phyloP scores from a whole-genome alignment of 148 eudicot genomes.

The Dianthus caryophyllus region DNA sequence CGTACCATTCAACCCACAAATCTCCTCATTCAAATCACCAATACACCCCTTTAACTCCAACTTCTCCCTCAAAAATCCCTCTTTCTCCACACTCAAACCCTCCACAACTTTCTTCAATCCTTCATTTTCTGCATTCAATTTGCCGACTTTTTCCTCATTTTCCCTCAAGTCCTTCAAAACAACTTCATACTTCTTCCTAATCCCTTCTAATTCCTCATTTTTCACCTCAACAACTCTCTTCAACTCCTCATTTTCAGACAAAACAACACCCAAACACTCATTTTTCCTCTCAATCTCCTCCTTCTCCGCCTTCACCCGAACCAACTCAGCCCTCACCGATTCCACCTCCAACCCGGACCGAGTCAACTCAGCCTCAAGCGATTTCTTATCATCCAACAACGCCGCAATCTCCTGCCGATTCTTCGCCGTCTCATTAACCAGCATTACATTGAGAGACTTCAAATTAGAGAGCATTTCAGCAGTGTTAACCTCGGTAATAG shows the following conservation, averaged over 20 bases:
- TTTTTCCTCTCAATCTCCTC: conserved; percentile 29
- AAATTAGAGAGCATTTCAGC: conserved; percentile 46
- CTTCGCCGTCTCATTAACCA: conserved; percentile 49
- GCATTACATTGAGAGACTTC: conserved; percentile 45
- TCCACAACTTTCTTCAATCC: conserved; percentile 10
- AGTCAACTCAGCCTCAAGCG: conserved; percentile 46
- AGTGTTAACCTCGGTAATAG: conserved; percentile 12
- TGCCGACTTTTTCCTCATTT: conserved; percentile 29
- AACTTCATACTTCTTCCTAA: conserved; percentile 33
- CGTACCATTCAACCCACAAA: conserved; percentile 28
- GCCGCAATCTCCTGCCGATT: conserved; percentile 50
- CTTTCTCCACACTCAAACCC: conserved; percentile 25
- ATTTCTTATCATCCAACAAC: conserved; percentile 36
- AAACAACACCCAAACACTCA: conserved; percentile 10
- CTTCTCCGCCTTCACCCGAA: conserved; percentile 25
- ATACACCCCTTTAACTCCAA: conserved; percentile 18
- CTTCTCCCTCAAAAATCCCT: conserved; percentile 15
- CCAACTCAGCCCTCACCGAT: conserved; percentile 41
- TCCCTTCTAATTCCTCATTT: conserved; percentile 25
- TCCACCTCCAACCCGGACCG: conserved; percentile 36
- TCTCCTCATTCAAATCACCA: conserved; percentile 32
- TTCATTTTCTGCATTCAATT: conserved; percentile 20
- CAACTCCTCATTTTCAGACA: conserved; percentile 35
- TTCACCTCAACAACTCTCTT: conserved; percentile 13
- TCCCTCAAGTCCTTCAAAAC: conserved; percentile 30